phyloP scores from a whole-genome alignment of 2,329 filamentous ascomycete genomes.

The Epichloe typhina region DNA sequence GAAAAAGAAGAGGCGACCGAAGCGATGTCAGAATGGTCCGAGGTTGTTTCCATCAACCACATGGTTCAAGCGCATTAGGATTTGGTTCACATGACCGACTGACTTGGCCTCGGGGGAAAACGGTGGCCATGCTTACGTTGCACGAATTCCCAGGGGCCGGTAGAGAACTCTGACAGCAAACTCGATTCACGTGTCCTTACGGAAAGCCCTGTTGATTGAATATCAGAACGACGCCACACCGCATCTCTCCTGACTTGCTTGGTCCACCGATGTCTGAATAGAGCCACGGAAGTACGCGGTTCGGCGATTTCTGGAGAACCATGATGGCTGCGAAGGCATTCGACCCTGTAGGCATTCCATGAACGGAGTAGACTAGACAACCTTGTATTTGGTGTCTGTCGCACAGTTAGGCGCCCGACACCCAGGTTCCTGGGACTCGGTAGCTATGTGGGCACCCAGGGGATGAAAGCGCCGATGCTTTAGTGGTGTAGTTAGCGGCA shows the following conservation, averaged over 20 bases:
- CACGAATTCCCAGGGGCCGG: neutral
- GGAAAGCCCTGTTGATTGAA: neutral
- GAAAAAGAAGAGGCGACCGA: neutral
- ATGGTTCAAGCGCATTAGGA: neutral
- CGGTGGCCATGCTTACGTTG: neutral
- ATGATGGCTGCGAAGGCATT: neutral
- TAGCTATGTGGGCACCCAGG: neutral
- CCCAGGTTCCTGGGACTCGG: constrained; percentile 5
- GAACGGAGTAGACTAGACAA: neutral
- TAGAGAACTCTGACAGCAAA: neutral
- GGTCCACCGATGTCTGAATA: neutral
- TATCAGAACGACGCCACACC: neutral
- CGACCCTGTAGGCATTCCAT: no score
- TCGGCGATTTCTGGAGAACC: neutral
- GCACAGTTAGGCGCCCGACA: constrained; percentile 2
- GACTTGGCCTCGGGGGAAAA: neutral
- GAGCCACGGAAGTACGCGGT: neutral
- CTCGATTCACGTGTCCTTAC: neutral
- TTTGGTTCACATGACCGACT: neutral
- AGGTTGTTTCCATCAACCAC: neutral
- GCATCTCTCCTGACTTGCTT: neutral
- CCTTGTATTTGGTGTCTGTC: neutral
- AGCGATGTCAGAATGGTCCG: neutral
- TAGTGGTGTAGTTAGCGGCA: neutral
- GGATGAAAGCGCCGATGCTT: neutral